Evolutionary conservation across 352 stramenopile species (phyloP), one percentile per base, ranked within the genome.

Genomic region (Globisporangium carolinianum): DNA sequence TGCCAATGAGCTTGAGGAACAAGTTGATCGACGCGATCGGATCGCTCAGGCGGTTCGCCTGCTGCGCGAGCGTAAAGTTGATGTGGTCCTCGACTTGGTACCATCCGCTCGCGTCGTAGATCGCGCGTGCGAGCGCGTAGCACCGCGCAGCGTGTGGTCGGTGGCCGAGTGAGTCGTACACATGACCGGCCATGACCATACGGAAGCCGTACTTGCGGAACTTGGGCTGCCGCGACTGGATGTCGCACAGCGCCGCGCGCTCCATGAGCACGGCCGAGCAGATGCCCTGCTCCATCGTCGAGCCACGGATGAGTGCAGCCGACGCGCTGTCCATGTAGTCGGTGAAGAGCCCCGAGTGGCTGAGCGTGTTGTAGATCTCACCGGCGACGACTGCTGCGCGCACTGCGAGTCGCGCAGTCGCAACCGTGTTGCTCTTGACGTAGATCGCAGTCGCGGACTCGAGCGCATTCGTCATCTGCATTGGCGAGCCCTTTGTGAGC

Each of bases 81-180:
- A 95, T 95, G 60, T 95, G 85, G 51, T 95, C 85, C 71, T 95
- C 85, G 1, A 95, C 82, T 53, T 90, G 79, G 57, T 89, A 88
- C 85, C 85, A 95, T 0, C 83, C 77, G 32, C 75, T 90, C 49
- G 65, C 82, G 60, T 91, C 75, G 57, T 93, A 95, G n/a, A 95
- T 73, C 2, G 81, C 77, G 4, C 83, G 71, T 1, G 85, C 83
- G 37, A 91, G 60, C 4, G 83, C 73, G 53, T 95, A 95, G 51
- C 86, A 96, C 15, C 86, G 83, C 32, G 86, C 82, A 0, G 85
- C 88, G 63, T 96, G 86, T 24, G 79, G 66, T 5, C 75, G 70
- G 60, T 91, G 79, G 0, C 79, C 80, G 11, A 91, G 55, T 2
- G 81, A 87, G 43, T 88, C 72, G 64, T 93, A 96, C 5, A 92